These are phyloP conservation scores for Tolypocladium tundrense DNA, from an alignment of 2,329 filamentous ascomycete genomes.

Conservation along the genomic window DNA sequence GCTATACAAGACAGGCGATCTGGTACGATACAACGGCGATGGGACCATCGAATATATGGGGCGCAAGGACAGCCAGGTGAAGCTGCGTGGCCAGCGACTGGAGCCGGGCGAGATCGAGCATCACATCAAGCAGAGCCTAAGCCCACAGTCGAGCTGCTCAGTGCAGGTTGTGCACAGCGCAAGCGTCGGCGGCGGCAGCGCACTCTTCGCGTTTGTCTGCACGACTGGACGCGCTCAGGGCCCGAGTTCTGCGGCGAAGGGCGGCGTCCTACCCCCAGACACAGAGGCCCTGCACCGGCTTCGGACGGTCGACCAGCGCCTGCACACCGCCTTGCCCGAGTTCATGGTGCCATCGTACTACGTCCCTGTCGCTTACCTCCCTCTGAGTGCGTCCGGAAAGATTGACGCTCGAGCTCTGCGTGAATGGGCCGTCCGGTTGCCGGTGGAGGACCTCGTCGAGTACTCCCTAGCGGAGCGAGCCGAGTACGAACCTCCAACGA, in stretches of 20 bases:
- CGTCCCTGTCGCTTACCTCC: too few relatives aligned
- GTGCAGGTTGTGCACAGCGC: too few relatives aligned
- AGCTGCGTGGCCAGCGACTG: not conserved
- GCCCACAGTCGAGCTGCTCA: too few relatives aligned
- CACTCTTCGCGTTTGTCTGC: not conserved
- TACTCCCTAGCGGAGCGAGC: not conserved
- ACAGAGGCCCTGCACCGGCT: not conserved
- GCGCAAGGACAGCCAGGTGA: not conserved
- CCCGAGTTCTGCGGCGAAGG: not conserved
- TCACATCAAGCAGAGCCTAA: not conserved
- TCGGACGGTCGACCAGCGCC: too few relatives aligned
- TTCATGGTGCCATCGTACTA: too few relatives aligned
- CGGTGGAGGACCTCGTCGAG: not conserved
- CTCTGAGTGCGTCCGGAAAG: too few relatives aligned
- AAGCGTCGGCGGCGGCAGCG: not conserved
- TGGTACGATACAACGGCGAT: not conserved
- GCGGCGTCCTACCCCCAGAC: not conserved
- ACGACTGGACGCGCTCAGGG: not conserved
- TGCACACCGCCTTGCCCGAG: too few relatives aligned
- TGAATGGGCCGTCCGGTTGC: too few relatives aligned
- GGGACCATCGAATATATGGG: not conserved
- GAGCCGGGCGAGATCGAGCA: not conserved
- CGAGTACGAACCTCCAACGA: not conserved
- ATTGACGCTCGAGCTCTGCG: too few relatives aligned
- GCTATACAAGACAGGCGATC: not conserved